phyloP scores from a whole-genome alignment of 192 early-diverging fungal species.

The Coemansia sp. region DNA sequence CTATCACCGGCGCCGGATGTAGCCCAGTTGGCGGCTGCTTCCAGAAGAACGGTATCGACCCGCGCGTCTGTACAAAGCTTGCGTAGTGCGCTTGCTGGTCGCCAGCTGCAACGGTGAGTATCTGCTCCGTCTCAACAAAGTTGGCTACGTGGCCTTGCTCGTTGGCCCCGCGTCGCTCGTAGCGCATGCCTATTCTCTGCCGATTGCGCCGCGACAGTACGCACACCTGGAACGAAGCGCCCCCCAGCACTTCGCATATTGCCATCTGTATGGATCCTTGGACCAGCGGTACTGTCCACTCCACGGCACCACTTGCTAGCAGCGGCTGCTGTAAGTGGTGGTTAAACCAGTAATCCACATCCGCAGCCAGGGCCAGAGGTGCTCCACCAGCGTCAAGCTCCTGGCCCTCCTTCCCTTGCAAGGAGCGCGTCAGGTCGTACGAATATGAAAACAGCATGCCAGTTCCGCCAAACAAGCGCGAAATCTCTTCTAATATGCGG shows the following conservation, averaged over 20 bases:
- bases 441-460: slow-evolving; percentile 49
- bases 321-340: slow-evolving; percentile 28
- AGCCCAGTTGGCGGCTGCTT: slow-evolving; percentile 71
- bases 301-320: slow-evolving; percentile 1
- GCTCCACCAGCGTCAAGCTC: background rate
- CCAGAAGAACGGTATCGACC: slow-evolving; percentile 85
- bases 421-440: slow-evolving; percentile 47
- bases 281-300: slow-evolving; percentile 60
- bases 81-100: slow-evolving; percentile 56
- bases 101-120: slow-evolving; percentile 62
- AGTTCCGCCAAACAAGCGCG: slow-evolving; percentile 33
- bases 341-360: slow-evolving; percentile 51
- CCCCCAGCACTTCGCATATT: slow-evolving; percentile 60
- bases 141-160: slow-evolving; percentile 87
- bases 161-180: slow-evolving; percentile 89
- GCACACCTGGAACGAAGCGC: slow-evolving; percentile 64
- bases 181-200: slow-evolving; percentile 71
- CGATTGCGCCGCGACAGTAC: slow-evolving; percentile 70
- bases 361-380: slow-evolving; percentile 16
- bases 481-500: slow-evolving; percentile 45
- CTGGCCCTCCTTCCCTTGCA: slow-evolving; percentile 25
- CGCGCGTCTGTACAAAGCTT: slow-evolving; percentile 91
- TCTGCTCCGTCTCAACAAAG: slow-evolving; percentile 97
- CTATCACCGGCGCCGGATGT: no score
- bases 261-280: slow-evolving; percentile 73